These are phyloP conservation scores for Salix dunnii DNA, from an alignment of 345 rosid genomes.

Conservation along the genomic window DNA sequence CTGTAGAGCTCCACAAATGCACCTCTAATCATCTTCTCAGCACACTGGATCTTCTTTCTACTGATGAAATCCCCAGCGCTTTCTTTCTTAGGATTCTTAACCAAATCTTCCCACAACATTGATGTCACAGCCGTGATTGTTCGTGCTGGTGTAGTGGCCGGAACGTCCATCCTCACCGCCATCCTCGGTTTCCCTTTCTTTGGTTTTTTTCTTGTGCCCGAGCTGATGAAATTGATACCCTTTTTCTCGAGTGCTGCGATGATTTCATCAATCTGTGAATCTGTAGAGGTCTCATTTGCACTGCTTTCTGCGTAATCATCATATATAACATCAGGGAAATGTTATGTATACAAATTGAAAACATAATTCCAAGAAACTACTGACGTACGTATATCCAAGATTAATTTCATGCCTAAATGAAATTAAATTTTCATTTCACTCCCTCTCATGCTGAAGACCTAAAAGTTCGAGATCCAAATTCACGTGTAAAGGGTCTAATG, in stretches of 20 bases:
- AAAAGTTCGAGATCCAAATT: background rate
- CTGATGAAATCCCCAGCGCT: conserved; percentile 55
- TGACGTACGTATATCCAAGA: background rate
- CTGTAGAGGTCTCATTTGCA: conserved; percentile 32
- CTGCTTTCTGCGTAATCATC: conserved; percentile 35
- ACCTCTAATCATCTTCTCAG: conserved; percentile 78
- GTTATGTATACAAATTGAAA: background rate
- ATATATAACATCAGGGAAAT: too few relatives aligned
- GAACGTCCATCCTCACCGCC: conserved; percentile 74
- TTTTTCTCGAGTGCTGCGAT: conserved; percentile 69
- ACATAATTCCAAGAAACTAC: background rate
- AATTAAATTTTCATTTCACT: background rate
- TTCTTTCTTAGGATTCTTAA: conserved; percentile 61
- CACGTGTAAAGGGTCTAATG: background rate
- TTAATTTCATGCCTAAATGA: background rate
- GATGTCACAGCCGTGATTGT: conserved; percentile 65
- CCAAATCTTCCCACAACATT: conserved; percentile 83
- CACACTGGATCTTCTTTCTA: conserved; percentile 74
- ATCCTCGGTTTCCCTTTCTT: conserved; percentile 74
- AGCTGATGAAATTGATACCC: conserved; percentile 66
- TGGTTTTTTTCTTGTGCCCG: conserved; percentile 54
- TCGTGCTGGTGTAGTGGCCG: conserved; percentile 54
- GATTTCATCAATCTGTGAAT: conserved; percentile 58
- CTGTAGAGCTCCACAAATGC: conserved; percentile 87
- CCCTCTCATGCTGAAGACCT: background rate